Conservation (phyloP, 164 flowering plant genomes). For the Chimonanthus praecox region DNA sequence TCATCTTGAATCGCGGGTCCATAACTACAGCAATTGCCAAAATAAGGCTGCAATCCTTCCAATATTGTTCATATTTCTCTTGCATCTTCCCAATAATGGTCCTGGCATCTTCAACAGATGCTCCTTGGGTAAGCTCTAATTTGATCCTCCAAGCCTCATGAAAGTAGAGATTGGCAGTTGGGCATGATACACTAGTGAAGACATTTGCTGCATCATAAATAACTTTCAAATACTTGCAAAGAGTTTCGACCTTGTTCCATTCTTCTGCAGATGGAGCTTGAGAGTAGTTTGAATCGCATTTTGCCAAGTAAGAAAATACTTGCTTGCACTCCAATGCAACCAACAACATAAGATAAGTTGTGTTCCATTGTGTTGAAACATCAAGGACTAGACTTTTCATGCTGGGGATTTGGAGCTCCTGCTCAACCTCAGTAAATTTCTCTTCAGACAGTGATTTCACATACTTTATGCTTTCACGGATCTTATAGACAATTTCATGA, state of each 20-base stretch:
- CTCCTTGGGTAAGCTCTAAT: slow-evolving; percentile 44
- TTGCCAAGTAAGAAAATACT: slow-evolving; percentile 71
- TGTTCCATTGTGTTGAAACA: slow-evolving; percentile 68
- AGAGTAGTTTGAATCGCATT: slow-evolving; percentile 62
- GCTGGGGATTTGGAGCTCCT: slow-evolving; percentile 71
- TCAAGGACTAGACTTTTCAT: slow-evolving; percentile 51
- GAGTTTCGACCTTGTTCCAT: slow-evolving; percentile 63
- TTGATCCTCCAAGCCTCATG: slow-evolving; percentile 63
- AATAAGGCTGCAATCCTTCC: slow-evolving; percentile 57
- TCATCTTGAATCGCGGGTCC: slow-evolving; percentile 91
- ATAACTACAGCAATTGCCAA: slow-evolving; percentile 68
- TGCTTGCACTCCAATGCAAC: slow-evolving; percentile 76
- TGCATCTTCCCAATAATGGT: slow-evolving; percentile 44
- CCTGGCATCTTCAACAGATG: slow-evolving; percentile 44
- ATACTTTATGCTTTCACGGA: slow-evolving; percentile 67
- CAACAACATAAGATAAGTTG: slow-evolving; percentile 72
- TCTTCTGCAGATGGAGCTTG: slow-evolving; percentile 57
- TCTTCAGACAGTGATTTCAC: slow-evolving; percentile 60
- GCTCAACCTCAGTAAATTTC: slow-evolving; percentile 51
- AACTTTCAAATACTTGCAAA: slow-evolving; percentile 51
- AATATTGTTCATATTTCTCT: slow-evolving; percentile 58
- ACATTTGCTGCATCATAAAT: slow-evolving; percentile 57
- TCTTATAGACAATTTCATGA: slow-evolving; percentile 37
- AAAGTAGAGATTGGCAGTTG: slow-evolving; percentile 55
- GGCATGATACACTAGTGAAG: slow-evolving; percentile 36